Base-by-base conservation (phyloP, 495 filamentous ascomycete species). In the Penicillium steckii region DNA sequence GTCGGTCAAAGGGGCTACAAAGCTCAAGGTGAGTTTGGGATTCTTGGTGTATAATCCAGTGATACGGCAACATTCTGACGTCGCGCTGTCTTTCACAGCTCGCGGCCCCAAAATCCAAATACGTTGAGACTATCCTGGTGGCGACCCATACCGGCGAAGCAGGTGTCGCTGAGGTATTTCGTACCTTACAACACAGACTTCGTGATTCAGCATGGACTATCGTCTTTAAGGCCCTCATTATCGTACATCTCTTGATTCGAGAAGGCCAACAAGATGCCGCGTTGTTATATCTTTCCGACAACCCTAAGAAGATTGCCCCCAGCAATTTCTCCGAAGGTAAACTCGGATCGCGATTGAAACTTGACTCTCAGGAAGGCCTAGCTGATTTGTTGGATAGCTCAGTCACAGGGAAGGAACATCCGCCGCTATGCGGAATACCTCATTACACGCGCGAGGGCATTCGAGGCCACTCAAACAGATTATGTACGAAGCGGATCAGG, bases 81-180 rank as follows among this genome's bases (percentile, higher is more conserved):
- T 64, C n/a, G 23, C 54, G n/a, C 15, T 17, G 41, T 38, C 6
- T 19, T 35, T 21, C 25, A 66, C 64, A 96, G 88, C 88, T 91
- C 71, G 94, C 95, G 46, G 88, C 94, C 52, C 94, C 94, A 19
- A 99, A 99, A 77, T 93, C 95, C 43, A 99, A 99, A 77, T 98
- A 99, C 76, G 92, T 99, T 74, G 95, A 99, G 68, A 90, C 96
- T 64, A 96, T 99, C 65, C 81, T 99, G 17, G 81, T 95, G 59
- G 95, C 94, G 53, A 99, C 94, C 26, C 91, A 97, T 70, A 84
- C 90, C 4, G 94, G 94, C 55, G 94, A 99, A 67, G 88, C 90
- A 13, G 94, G 95, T 50, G 91, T 99, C 42, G 95, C 87, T 37
- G 94, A 99, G 70, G 88, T 99, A 40, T 97, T 99, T 64, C 83